phyloP scores from a whole-genome alignment of 768 basidiomycete species.

The Rhizopogon salebrosus region DNA sequence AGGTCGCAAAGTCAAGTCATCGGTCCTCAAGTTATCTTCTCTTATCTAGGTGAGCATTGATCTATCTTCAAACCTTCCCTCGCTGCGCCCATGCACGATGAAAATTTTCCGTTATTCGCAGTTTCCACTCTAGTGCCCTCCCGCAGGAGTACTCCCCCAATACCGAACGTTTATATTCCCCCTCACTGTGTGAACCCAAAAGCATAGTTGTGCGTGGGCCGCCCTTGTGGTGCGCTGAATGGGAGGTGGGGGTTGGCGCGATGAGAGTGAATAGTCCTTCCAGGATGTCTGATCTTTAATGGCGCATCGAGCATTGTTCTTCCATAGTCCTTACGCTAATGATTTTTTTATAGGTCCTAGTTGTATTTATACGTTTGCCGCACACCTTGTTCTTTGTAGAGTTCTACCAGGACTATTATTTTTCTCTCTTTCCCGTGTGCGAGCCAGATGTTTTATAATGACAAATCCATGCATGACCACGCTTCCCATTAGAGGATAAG shows the following conservation, averaged over 20 bases:
- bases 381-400: background rate
- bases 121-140: conserved; percentile 80
- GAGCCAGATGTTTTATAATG: no score
- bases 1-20: background rate
- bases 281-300: conserved; percentile 78
- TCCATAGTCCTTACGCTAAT: conserved; percentile 1
- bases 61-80: conserved; percentile 3
- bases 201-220: conserved; percentile 61
- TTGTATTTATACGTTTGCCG: conserved; percentile 27
- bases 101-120: conserved; percentile 74
- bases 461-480: no score
- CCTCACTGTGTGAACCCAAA: conserved; percentile 71
- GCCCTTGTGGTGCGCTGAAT: conserved; percentile 62
- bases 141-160: conserved; percentile 65
- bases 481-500: no score
- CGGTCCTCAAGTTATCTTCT: background rate
- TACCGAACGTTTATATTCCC: conserved; percentile 67
- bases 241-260: conserved; percentile 66
- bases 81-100: conserved; percentile 37
- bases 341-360: background rate
- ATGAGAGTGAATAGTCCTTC: conserved; percentile 72
- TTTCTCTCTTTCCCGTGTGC: background rate
- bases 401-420: background rate
- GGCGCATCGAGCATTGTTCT: conserved; percentile 18
- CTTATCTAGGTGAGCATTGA: conserved; percentile 18